Evolutionary conservation across 2,329 filamentous ascomycete species (phyloP), one percentile per base, ranked within the genome.

Genomic region (Pseudogymnoascus destructans): DNA sequence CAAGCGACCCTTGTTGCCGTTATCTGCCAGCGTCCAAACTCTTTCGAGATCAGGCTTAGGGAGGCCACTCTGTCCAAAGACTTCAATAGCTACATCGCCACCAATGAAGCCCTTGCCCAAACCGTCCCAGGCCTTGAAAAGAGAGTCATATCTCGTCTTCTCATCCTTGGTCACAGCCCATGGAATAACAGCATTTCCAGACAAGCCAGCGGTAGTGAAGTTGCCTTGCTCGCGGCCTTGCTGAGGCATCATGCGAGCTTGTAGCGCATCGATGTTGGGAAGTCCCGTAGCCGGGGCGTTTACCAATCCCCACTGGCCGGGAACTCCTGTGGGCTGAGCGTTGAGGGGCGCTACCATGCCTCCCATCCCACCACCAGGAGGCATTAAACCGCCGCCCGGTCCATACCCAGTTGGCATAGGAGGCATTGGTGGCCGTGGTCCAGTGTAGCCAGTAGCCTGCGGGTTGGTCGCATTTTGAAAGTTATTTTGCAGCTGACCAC

Each of bases 111-210:
- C 93, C 71, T 95, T 96, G 62, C 84, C 82, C 63, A 98, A 82
- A 2, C 93, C 93, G 73, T 98, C 93, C 93, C 93, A 98, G 4
- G 91, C 91, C 63, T 85, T 87, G 77, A 98, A 98, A 32, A 97
- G 81, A 61, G 89, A 81, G 71, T 98, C 93, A 65, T 98, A 98
- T 62, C 95, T 86, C 61, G 87, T 92, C 77, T 98, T 98, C 72
- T 98, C 93, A 63, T 96, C 91, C 71, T 98, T 98, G 3, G 93
- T 98, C 61, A 98, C 93, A 13, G 93, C 91, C 93, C 93, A 98
- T 0, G 93, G 93, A 67, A 98, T 92, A 6, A 89, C 92, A 0
- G 93, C 93, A 73, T 95, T 97, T 57, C 93, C 93, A 62, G 89
- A 85, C 8, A 98, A 78, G 4, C 92, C 92, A 60, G 86, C 82